A percentile compares a stretch with the other conserved stretches of the same genome.
Evolutionary conservation across 2,329 filamentous ascomycete genomes (phyloP).

Genomic region (Elsinoe perseae): DNA sequence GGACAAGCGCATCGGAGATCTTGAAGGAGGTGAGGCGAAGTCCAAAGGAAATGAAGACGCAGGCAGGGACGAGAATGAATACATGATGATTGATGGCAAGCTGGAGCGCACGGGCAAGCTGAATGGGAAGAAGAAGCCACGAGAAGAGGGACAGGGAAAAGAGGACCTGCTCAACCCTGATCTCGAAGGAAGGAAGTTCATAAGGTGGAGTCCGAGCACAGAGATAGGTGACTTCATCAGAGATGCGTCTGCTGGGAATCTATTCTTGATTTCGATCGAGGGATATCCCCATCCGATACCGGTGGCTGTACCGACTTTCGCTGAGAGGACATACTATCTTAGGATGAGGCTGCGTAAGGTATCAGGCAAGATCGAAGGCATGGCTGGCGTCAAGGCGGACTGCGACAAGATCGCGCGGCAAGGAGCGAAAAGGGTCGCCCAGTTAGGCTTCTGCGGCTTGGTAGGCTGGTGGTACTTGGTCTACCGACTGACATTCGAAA

Average conservation of each 20-base stretch:
- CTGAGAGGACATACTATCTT: slow-evolving; percentile 83
- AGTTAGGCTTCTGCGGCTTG: slow-evolving; percentile 68
- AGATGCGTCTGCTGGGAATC: slow-evolving; percentile 73
- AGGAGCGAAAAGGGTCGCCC: slow-evolving; percentile 69
- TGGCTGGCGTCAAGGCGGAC: slow-evolving; percentile 69
- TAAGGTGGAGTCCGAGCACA: slow-evolving; percentile 80
- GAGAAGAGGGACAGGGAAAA: slow-evolving; percentile 6
- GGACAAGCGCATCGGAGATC: slow-evolving; percentile 29
- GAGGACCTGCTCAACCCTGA: slow-evolving; percentile 24
- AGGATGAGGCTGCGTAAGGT: slow-evolving; percentile 67
- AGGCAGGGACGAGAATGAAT: slow-evolving; percentile 41
- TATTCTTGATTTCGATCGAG: slow-evolving; percentile 79
- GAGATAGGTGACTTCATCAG: slow-evolving; percentile 93
- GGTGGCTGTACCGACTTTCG: slow-evolving; percentile 78
- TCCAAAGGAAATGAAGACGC: slow-evolving; percentile 30
- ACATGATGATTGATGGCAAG: slow-evolving; percentile 45
- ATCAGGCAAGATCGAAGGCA: slow-evolving; percentile 57
- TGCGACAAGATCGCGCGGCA: slow-evolving; percentile 72
- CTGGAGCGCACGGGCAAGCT: slow-evolving; percentile 39
- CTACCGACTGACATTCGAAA: slow-evolving; percentile 60
- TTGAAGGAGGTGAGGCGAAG: slow-evolving; percentile 47
- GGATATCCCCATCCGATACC: slow-evolving; percentile 60
- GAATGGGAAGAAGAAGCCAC: slow-evolving; percentile 24
- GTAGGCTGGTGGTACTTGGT: slow-evolving; percentile 74
- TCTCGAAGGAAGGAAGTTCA: slow-evolving; percentile 55